A percentile compares a stretch with the other conserved stretches of the same genome.
phyloP scores from a whole-genome alignment of 108 stramenopile genomes.

The Parietichytrium sp. region DNA sequence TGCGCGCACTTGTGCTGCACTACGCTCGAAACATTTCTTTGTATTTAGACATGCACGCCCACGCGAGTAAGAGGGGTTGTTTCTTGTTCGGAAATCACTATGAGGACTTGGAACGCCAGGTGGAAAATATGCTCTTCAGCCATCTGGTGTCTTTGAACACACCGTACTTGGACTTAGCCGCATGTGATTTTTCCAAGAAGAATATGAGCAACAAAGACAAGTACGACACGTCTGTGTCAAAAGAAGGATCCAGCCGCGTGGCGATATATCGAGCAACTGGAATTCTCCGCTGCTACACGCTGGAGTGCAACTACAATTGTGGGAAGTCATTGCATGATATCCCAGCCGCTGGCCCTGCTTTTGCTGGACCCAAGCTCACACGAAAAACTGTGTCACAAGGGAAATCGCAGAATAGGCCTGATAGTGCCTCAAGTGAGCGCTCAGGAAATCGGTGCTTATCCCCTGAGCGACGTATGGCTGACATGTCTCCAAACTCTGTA shows the following conservation, averaged over 20 bases:
- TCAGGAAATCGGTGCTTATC: no score
- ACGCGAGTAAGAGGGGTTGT: slow-evolving; percentile 66
- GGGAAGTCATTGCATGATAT: slow-evolving; percentile 40
- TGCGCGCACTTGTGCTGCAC: slow-evolving; percentile 49
- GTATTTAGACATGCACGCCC: slow-evolving; percentile 69
- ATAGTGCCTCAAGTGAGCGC: not conserved
- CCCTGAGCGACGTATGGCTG: not conserved
- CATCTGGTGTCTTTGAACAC: slow-evolving; percentile 55
- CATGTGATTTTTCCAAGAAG: slow-evolving; percentile 58
- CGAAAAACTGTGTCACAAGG: no score
- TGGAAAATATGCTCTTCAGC: slow-evolving; percentile 62
- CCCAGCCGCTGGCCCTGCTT: slow-evolving; percentile 17
- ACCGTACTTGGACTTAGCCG: slow-evolving; percentile 58
- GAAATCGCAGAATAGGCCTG: not conserved
- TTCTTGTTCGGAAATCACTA: slow-evolving; percentile 70
- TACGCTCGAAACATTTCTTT: slow-evolving; percentile 38
- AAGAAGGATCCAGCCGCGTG: slow-evolving; percentile 65
- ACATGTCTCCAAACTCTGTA: not conserved
- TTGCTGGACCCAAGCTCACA: not conserved
- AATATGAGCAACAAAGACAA: slow-evolving; percentile 64
- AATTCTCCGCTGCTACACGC: slow-evolving; percentile 58
- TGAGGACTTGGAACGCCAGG: slow-evolving; percentile 45
- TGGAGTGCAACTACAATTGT: slow-evolving; percentile 71
- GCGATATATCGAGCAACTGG: slow-evolving; percentile 51
- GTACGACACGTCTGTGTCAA: slow-evolving; percentile 56